These are phyloP conservation scores for Cynanchum wilfordii DNA, from an alignment of 257 asterid species.

Conservation along the genomic window DNA sequence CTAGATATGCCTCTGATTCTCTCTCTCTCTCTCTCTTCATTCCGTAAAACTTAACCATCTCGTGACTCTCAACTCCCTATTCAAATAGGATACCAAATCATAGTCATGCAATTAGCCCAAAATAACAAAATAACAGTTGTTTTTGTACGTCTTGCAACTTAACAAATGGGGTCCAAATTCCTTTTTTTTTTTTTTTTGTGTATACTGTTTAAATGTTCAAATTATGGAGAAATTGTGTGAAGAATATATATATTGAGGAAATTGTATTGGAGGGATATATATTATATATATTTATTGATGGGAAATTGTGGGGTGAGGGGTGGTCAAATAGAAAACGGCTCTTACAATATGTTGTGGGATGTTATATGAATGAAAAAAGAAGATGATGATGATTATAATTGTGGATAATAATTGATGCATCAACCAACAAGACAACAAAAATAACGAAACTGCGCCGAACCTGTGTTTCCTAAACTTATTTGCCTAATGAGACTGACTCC, in stretches of 20 bases:
- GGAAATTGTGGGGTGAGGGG: background rate
- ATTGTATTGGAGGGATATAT: no score
- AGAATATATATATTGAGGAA: no score
- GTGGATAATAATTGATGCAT: conserved; percentile 20
- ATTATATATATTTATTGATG: background rate
- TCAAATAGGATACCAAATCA: background rate
- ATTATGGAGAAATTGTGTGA: no score
- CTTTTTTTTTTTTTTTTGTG: no score
- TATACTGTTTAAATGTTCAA: no score
- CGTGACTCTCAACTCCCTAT: background rate
- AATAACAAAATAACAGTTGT: no score
- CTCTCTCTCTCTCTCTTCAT: background rate
- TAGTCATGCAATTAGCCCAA: no score
- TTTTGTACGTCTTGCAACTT: no score
- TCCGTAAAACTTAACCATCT: background rate
- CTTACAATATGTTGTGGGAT: background rate
- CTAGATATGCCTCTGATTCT: background rate
- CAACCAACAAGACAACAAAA: conserved; percentile 52
- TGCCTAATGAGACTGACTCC: conserved; percentile 39
- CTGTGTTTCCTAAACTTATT: conserved; percentile 58
- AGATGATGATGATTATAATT: background rate
- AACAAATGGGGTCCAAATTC: no score
- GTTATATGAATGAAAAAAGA: no score
- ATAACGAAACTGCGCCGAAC: conserved; percentile 61
- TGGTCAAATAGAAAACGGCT: conserved; percentile 6